Base-by-base conservation (phyloP, 345 rosid species). In the Populus euphratica region DNA sequence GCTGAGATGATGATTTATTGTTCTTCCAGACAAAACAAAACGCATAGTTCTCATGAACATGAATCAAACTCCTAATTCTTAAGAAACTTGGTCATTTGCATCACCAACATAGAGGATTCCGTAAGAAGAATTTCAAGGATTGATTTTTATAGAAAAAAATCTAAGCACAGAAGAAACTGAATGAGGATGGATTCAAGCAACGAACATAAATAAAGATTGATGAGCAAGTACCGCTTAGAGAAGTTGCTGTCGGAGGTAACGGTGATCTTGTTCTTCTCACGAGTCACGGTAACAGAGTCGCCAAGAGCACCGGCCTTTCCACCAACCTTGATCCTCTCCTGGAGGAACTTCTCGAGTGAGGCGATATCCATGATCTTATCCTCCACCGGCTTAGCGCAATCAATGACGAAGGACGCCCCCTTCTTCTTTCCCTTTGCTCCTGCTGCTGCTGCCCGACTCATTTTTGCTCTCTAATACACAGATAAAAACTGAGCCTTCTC, bases 351-450 rank as follows among this genome's bases (percentile, higher is more conserved):
- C 56, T 81, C 84, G 14, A 81, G 80, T 0, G 84, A 81, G 43
- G 84, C 84, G 52, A 81, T 73, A 54, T 77, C 84, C 84, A 81
- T 79, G 77, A 73, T 73, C 69, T 79, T 78, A 54, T 78, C 81
- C 59, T 78, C 81, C 73, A 78, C 73, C 6, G 81, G 77, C 77
- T 78, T 78, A 20, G 56, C 72, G 72, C 81, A 78, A 43, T 78
- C 81, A 27, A 78, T 78, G 8, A 68, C 68, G 76, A 78, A 73
- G 29, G 73, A 11, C 16, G 44, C 73, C n/a, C 73, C 81, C 81
- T 73, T 78, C 81, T 78, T 78, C 73, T 73, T 78, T 8, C 81
- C 81, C 81, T 73, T 78, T 0, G 69, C 75, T 21, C 61, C 73
- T 21, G 81, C 69, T 41, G 68, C 81, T 10, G 67, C 73, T 7